Percentiles rank a stretch among this genome's conserved stretches.
Evolutionary conservation across 495 filamentous ascomycete genomes (phyloP).

Genomic region (Poronia punctata): DNA sequence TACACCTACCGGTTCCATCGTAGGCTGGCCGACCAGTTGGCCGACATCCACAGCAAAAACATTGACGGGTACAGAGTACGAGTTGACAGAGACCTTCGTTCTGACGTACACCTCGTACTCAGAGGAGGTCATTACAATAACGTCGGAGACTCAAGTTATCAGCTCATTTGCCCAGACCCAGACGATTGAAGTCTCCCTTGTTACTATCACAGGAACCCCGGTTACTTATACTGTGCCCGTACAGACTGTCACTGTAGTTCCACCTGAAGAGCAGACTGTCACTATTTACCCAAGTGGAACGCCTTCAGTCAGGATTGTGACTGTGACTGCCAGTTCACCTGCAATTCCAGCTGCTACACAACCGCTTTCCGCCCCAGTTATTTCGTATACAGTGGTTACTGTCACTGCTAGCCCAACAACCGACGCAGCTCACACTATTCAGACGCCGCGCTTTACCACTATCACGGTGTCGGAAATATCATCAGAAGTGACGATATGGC

Average conservation of each 20-base stretch:
- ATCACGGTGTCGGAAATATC: conserved; percentile 10
- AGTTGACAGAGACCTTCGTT: conserved; percentile 8
- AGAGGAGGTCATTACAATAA: conserved; percentile 3
- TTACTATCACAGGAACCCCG: no score
- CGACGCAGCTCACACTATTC: not conserved
- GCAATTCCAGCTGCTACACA: not conserved
- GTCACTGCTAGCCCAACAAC: conserved; percentile 4
- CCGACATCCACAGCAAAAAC: not conserved
- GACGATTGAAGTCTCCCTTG: no score
- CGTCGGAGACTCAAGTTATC: no score
- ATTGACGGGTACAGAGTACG: not conserved
- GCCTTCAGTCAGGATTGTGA: conserved; percentile 2
- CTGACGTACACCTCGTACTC: conserved; percentile 8
- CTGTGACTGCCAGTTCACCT: conserved; percentile 4
- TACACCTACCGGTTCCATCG: conserved; percentile 4
- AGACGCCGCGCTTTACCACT: conserved; percentile 5
- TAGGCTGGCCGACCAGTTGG: conserved; percentile 7
- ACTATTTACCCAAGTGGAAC: not conserved
- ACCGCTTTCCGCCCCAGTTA: no score
- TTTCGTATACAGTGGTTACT: conserved; percentile 7
- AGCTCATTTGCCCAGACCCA: no score
- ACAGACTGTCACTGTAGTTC: no score
- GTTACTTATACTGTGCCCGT: no score
- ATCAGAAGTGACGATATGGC: conserved; percentile 10
- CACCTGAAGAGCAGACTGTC: no score